Percentiles rank a stretch among this genome's conserved stretches.
Evolutionary conservation across 2,329 filamentous ascomycete genomes (phyloP).

Genomic region (Aspergillus tanneri): DNA sequence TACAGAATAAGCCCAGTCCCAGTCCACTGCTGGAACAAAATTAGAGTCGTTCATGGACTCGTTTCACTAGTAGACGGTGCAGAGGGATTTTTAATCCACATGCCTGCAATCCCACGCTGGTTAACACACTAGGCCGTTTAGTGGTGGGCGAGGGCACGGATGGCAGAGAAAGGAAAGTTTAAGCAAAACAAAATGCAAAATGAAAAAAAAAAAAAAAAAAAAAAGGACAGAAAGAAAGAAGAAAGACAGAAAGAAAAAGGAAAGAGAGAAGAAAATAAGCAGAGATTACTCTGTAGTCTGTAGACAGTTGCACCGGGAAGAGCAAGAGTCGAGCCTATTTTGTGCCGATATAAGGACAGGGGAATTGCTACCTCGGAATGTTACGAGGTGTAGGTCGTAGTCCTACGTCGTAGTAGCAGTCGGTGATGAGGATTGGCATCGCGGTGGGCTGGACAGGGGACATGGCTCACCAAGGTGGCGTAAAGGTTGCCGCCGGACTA

Average conservation of each 20-base stretch:
- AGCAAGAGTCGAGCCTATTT: too few relatives aligned
- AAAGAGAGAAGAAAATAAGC: neutral
- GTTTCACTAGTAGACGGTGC: neutral
- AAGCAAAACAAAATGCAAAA: neutral
- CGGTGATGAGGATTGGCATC: conserved; percentile 4
- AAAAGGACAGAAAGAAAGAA: neutral
- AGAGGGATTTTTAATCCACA: neutral
- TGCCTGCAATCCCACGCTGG: neutral
- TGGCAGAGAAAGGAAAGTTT: neutral
- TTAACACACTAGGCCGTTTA: neutral
- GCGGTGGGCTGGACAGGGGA: neutral
- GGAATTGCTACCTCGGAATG: conserved; percentile 3
- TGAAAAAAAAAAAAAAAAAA: neutral
- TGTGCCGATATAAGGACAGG: neutral
- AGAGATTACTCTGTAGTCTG: neutral
- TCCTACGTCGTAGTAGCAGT: neutral
- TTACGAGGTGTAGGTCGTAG: neutral
- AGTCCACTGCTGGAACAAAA: neutral
- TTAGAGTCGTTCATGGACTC: neutral
- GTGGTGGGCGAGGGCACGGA: neutral
- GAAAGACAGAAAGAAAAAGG: neutral
- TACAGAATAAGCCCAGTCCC: too few relatives aligned
- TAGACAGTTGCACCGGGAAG: too few relatives aligned
- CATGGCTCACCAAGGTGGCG: neutral
- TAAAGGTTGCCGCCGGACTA: neutral